A percentile compares a stretch with the other conserved stretches of the same genome.
Conservation (phyloP, 2,329 filamentous ascomycete species). For the Phialophora macrospora region DNA sequence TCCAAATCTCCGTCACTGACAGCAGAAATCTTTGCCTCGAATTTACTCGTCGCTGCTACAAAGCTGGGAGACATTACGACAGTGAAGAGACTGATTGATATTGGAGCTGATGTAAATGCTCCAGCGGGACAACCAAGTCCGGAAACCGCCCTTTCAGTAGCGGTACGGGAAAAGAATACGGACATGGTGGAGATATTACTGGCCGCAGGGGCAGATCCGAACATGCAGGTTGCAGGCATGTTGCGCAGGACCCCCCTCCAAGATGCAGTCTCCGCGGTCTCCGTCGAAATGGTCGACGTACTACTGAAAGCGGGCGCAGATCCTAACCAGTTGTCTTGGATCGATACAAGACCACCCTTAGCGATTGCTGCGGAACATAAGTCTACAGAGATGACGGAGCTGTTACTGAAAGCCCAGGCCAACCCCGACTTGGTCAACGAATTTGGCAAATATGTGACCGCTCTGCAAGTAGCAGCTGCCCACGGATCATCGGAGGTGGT, state of each 20-base stretch:
- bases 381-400: neutral
- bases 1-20: neutral
- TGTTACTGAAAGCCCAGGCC: neutral
- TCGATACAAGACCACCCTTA: neutral
- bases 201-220: neutral
- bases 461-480: neutral
- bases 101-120: neutral
- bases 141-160: neutral
- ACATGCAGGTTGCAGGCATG: neutral
- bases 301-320: neutral
- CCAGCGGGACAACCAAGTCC: neutral
- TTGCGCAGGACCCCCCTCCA: neutral
- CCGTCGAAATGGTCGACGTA: neutral
- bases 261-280: neutral
- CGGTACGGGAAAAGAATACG: neutral
- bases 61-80: neutral
- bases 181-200: neutral
- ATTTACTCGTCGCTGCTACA: neutral
- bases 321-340: neutral
- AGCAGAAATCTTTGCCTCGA: neutral
- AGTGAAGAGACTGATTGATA: neutral
- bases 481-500: neutral
- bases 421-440: neutral
- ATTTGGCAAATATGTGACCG: neutral
- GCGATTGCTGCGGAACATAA: neutral